phyloP scores from a whole-genome alignment of 2,329 filamentous ascomycete species.

The Macroventuria anomochaeta region DNA sequence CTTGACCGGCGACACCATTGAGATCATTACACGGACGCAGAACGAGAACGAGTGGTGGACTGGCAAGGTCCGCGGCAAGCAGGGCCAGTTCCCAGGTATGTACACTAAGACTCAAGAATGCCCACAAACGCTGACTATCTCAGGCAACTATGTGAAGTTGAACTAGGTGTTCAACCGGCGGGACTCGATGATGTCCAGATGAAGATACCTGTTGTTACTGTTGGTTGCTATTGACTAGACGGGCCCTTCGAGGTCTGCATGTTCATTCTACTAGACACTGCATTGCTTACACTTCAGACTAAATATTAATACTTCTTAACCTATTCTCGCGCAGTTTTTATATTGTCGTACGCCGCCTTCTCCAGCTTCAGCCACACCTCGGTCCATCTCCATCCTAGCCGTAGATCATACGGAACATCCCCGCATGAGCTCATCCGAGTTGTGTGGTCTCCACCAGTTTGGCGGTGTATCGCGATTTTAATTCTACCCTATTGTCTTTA shows the following conservation, averaged over 20 bases:
- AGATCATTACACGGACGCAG: conserved; percentile 80
- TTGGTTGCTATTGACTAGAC: conserved; percentile 3
- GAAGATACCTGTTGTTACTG: conserved; percentile 13
- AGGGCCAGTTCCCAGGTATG: conserved; percentile 94
- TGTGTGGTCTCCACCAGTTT: not conserved
- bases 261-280: conserved; percentile 9
- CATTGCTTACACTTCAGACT: conserved; percentile 11
- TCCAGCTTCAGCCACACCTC: conserved; percentile 19
- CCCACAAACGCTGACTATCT: conserved; percentile 30
- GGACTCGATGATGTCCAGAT: not conserved
- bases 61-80: conserved; percentile 77
- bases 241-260: not conserved
- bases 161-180: conserved; percentile 32
- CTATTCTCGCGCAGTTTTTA: not conserved
- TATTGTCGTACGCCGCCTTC: not conserved
- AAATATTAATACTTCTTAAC: conserved; percentile 9
- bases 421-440: conserved; percentile 21
- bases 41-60: conserved; percentile 99
- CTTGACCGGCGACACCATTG: conserved; percentile 84
- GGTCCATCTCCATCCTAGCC: conserved; percentile 10
- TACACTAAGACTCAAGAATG: conserved; percentile 4
- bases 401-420: conserved; percentile 14
- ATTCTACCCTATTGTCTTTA: too few species aligned
- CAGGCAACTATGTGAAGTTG: conserved; percentile 54
- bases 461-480: not conserved